phyloP scores from a whole-genome alignment of 257 asterid species.

The Avicennia marina region DNA sequence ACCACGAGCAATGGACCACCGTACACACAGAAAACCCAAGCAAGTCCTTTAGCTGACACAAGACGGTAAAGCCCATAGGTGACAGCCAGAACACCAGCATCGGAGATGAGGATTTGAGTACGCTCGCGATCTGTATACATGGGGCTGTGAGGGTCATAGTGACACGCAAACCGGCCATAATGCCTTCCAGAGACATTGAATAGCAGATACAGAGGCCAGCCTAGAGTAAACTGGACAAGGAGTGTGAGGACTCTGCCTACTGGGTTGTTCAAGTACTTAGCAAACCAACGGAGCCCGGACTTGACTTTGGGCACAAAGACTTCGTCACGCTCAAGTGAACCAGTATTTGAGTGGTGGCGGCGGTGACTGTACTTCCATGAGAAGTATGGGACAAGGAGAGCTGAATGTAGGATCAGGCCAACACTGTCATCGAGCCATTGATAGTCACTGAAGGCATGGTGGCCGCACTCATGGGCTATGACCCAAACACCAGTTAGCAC shows the following conservation, averaged over 20 bases:
- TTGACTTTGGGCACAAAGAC: conserved; percentile 64
- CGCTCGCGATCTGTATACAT: conserved; percentile 59
- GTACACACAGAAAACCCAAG: conserved; percentile 47
- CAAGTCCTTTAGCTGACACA: conserved; percentile 42
- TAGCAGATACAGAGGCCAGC: conserved; percentile 66
- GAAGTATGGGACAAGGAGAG: conserved; percentile 69
- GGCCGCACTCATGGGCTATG: conserved; percentile 60
- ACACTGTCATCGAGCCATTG: conserved; percentile 66
- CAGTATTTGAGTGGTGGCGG: conserved; percentile 74
- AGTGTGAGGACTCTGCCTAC: conserved; percentile 46
- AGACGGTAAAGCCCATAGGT: conserved; percentile 35
- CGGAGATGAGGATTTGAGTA: conserved; percentile 53
- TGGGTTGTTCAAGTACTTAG: conserved; percentile 65
- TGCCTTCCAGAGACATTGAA: conserved; percentile 66
- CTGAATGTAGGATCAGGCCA: conserved; percentile 68
- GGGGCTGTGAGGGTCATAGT: conserved; percentile 53
- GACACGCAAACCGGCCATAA: conserved; percentile 60
- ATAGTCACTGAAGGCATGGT: conserved; percentile 69
- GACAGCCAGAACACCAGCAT: conserved; percentile 41
- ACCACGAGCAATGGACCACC: conserved; percentile 51
- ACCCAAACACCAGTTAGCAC: conserved; percentile 6
- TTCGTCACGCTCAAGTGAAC: conserved; percentile 65
- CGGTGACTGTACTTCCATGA: conserved; percentile 76
- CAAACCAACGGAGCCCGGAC: conserved; percentile 37
- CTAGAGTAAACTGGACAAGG: conserved; percentile 41